phyloP scores from a whole-genome alignment of 352 stramenopile species.

The Stephanocyclus meneghinianus region DNA sequence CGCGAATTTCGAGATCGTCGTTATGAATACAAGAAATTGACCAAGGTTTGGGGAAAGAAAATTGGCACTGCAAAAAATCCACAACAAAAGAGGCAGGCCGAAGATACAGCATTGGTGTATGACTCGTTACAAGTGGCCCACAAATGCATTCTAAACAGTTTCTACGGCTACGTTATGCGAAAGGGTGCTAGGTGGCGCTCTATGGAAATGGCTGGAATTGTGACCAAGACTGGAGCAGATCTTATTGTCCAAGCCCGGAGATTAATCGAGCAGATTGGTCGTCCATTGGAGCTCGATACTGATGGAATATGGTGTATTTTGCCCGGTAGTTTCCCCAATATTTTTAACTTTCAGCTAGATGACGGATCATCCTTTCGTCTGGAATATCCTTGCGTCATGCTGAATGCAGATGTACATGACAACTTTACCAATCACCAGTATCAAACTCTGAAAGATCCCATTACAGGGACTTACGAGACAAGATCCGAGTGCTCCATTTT shows the following conservation, averaged over 20 bases:
- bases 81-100: constrained; percentile 84
- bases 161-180: constrained; percentile 99
- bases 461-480: constrained; percentile 88
- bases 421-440: constrained; percentile 99
- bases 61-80: constrained; percentile 83
- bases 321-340: constrained; percentile 95
- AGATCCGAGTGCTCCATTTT: constrained; percentile 97
- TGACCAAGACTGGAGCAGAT: constrained; percentile 97
- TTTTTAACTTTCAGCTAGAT: constrained; percentile 89
- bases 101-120: constrained; percentile 87
- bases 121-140: constrained; percentile 99
- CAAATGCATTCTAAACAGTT: constrained; percentile 99
- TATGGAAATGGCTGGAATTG: constrained; percentile 99
- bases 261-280: constrained; percentile 89
- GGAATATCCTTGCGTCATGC: constrained; percentile 98
- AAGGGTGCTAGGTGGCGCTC: constrained; percentile 97
- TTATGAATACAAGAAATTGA: constrained; percentile 99
- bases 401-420: constrained; percentile 97
- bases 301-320: constrained; percentile 99
- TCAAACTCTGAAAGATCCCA: constrained; percentile 84
- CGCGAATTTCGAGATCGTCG: constrained; percentile 97
- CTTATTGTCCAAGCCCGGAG: constrained; percentile 96
- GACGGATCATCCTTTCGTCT: constrained; percentile 87
- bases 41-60: constrained; percentile 87
- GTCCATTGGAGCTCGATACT: constrained; percentile 97